Conservation (phyloP, 495 filamentous ascomycete genomes). For the Podospora pseudopauciseta region DNA sequence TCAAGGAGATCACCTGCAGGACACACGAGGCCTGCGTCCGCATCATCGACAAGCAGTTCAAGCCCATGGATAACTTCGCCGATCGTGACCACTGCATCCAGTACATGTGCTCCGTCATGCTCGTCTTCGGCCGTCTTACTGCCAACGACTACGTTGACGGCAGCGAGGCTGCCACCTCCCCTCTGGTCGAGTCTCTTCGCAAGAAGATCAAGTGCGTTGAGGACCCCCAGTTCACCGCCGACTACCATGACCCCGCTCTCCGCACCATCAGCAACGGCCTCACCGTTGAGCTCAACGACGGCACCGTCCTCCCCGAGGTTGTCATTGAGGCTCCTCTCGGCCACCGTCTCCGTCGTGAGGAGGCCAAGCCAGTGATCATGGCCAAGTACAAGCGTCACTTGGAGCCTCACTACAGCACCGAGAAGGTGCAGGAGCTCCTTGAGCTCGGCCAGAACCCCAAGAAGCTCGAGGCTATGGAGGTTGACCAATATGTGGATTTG, state of each 20-base stretch:
- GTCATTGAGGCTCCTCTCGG: slow-evolving; percentile 94
- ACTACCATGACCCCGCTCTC: slow-evolving; percentile 90
- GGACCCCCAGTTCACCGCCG: slow-evolving; percentile 86
- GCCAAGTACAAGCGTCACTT: slow-evolving; percentile 93
- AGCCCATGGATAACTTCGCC: slow-evolving; percentile 98
- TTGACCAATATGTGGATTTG: slow-evolving; percentile 91
- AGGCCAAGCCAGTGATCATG: slow-evolving; percentile 95
- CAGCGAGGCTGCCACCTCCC: slow-evolving; percentile 82
- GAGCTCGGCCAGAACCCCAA: slow-evolving; percentile 67
- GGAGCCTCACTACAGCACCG: slow-evolving; percentile 71
- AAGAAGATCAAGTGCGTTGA: slow-evolving; percentile 92
- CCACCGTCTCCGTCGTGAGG: slow-evolving; percentile 84
- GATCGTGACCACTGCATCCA: slow-evolving; percentile 99
- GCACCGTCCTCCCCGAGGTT: slow-evolving; percentile 86
- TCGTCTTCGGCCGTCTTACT: slow-evolving; percentile 86
- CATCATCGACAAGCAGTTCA: slow-evolving; percentile 99
- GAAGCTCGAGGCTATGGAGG: slow-evolving; percentile 71
- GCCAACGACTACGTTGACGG: slow-evolving; percentile 91
- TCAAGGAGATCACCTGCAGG: slow-evolving; percentile 86
- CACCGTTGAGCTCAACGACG: slow-evolving; percentile 89
- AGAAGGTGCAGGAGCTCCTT: slow-evolving; percentile 73
- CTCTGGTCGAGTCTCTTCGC: slow-evolving; percentile 83
- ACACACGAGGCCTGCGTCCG: slow-evolving; percentile 97
- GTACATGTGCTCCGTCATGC: slow-evolving; percentile 97
- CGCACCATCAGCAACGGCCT: slow-evolving; percentile 95